Evolutionary conservation across 2,329 filamentous ascomycete genomes (phyloP), one percentile per base, ranked within the genome.

Genomic region (Ophiostoma sp.): DNA sequence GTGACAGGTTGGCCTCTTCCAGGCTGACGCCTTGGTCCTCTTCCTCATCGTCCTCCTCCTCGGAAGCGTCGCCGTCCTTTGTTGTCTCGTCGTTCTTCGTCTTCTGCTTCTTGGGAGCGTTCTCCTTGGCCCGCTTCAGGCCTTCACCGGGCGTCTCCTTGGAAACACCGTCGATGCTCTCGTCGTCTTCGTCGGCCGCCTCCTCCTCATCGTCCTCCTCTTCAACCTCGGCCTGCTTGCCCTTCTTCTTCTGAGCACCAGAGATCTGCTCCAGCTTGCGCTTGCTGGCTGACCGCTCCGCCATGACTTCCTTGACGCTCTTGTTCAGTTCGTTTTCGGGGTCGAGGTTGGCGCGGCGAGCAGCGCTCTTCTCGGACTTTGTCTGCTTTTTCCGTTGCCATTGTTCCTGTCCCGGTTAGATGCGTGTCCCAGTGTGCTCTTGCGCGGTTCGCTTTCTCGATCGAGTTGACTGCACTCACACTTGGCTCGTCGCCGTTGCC

Each of bases 301-400:
- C 93, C 87, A 96, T 89, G 71, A 97, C 87, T 78, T 98, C 93
- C 77, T 96, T 94, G 70, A 93, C 94, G 72, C 88, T 95, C 72
- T 81, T 82, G 82, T 96, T 95, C 72, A 84, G 77, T 71, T 89
- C 88, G 75, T 92, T 93, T 73, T 94, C 92, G 40, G 95, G 93
- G 75, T 98, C 92, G 55, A 98, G 85, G 80, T 97, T 98, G 70
- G 90, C 92, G 11, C 68, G 70, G 47, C 71, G 68, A 8, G 72
- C 73, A 14, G 71, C 72, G 76, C 89, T 86, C 80, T 93, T 93
- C 78, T 97, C 86, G 78, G 92, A 90, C 77, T 96, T 97, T 66
- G 92, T 94, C 80, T 98, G 93, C 82, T 98, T 98, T 81, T 95
- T 96, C 76, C 89, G 89, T 77, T 89, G 88, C 92, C 93, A 96